Evolutionary conservation across 176 grass and related monocot genomes (phyloP).

Genomic region (Eleusine coracana): DNA sequence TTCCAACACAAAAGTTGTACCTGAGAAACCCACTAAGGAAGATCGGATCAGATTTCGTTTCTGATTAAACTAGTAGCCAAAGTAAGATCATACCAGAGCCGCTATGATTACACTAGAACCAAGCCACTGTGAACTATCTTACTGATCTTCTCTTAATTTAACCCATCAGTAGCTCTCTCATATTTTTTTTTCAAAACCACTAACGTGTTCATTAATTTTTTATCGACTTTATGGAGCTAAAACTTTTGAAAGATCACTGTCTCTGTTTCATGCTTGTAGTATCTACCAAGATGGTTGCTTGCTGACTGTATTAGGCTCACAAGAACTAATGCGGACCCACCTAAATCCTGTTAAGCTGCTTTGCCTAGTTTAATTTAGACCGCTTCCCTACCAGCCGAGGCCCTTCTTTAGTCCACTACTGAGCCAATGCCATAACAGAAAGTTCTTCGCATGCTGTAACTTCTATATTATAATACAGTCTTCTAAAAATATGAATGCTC

Average conservation of each 20-base stretch:
- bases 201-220: neutral
- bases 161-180: neutral
- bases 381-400: neutral
- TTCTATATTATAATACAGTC: neutral
- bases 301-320: neutral
- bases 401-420: neutral
- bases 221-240: neutral
- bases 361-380: neutral
- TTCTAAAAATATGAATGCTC: neutral
- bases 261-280: neutral
- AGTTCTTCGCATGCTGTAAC: neutral
- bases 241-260: neutral
- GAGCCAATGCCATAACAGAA: neutral
- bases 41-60: neutral
- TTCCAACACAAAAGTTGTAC: neutral
- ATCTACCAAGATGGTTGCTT: neutral
- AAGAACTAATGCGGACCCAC: neutral
- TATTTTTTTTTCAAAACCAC: neutral
- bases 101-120: neutral
- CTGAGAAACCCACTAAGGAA: neutral
- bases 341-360: neutral
- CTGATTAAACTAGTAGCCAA: neutral
- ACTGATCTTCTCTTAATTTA: neutral
- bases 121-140: neutral
- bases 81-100: neutral